phyloP scores from a whole-genome alignment of 306 rosid species.

The Vachellia collinsii region DNA sequence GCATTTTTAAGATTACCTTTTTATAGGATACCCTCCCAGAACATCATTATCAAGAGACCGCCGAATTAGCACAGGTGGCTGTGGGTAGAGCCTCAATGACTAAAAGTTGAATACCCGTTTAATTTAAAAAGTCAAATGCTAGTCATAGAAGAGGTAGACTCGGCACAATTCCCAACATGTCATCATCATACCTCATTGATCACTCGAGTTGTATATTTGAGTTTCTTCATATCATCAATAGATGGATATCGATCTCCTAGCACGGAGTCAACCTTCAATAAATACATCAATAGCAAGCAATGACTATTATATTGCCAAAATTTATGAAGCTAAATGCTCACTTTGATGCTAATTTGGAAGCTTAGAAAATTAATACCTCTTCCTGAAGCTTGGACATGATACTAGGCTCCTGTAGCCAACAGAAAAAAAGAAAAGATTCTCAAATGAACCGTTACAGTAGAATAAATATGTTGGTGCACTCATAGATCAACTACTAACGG shows the following conservation, averaged over 20 bases:
- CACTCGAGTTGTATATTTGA: conserved; percentile 91
- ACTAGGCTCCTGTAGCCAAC: conserved; percentile 75
- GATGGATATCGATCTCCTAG: conserved; percentile 88
- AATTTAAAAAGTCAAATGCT: conserved; percentile 14
- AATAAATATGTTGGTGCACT: conserved; percentile 8
- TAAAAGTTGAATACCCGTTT: conserved; percentile 41
- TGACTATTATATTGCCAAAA: conserved; percentile 26
- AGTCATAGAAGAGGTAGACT: conserved; percentile 18
- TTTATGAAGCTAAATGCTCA: conserved; percentile 6
- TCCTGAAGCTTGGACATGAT: conserved; percentile 89
- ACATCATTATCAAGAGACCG: conserved; percentile 77
- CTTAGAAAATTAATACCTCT: conserved; percentile 64
- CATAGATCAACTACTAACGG: background rate
- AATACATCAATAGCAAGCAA: conserved; percentile 10
- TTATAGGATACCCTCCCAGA: conserved; percentile 82
- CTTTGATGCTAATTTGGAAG: conserved; percentile 29
- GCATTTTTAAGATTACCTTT: conserved; percentile 55
- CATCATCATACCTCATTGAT: conserved; percentile 84
- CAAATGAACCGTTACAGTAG: conserved; percentile 31
- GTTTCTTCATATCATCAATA: conserved; percentile 92
- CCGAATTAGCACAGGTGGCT: conserved; percentile 96
- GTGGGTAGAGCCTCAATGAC: conserved; percentile 98
- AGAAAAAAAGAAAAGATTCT: conserved; percentile 33
- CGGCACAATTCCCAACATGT: conserved; percentile 21
- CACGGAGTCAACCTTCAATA: conserved; percentile 72